Evolutionary conservation across 2,329 filamentous ascomycete species (phyloP).

Genomic region (Harringtonia lauricola): DNA sequence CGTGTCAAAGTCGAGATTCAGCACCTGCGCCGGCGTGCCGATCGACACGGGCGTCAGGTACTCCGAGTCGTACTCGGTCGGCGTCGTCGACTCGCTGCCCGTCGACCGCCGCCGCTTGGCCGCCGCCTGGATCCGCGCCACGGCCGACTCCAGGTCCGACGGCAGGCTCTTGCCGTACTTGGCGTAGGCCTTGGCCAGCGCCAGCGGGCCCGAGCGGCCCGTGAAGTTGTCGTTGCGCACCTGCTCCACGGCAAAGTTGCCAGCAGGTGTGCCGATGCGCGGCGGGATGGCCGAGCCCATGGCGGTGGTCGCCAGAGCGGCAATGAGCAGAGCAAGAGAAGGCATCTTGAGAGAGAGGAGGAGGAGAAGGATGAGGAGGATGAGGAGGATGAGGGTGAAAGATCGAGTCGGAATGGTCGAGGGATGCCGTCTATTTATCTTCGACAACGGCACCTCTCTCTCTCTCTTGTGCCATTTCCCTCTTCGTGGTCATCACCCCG

Average conservation of each 20-base stretch:
- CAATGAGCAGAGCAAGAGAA: slow-evolving; percentile 2
- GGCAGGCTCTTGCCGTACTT: slow-evolving; percentile 26
- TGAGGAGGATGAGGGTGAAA: no score
- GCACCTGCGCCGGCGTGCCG: slow-evolving; percentile 21
- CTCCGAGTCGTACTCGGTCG: slow-evolving; percentile 21
- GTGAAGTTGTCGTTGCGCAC: slow-evolving; percentile 21
- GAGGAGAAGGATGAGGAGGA: background rate
- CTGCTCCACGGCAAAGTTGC: background rate
- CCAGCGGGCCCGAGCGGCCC: slow-evolving; percentile 20
- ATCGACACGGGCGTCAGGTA: slow-evolving; percentile 29
- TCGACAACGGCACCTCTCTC: background rate
- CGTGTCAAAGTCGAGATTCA: slow-evolving; percentile 21
- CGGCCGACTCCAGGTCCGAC: slow-evolving; percentile 15
- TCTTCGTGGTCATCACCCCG: no score
- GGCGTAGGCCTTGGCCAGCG: slow-evolving; percentile 24
- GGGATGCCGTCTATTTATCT: background rate
- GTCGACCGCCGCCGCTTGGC: slow-evolving; percentile 16
- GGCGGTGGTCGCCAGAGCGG: slow-evolving; percentile 3
- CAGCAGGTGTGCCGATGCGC: slow-evolving; percentile 1
- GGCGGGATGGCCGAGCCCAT: slow-evolving; percentile 6
- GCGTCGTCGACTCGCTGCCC: slow-evolving; percentile 18
- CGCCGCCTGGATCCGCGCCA: slow-evolving; percentile 12
- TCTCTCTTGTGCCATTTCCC: no score
- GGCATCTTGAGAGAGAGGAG: slow-evolving; percentile 4
- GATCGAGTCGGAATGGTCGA: background rate